Percentiles rank a stretch among this genome's conserved stretches.
phyloP scores from a whole-genome alignment of 306 rosid species.

The Lathyrus oleraceus region DNA sequence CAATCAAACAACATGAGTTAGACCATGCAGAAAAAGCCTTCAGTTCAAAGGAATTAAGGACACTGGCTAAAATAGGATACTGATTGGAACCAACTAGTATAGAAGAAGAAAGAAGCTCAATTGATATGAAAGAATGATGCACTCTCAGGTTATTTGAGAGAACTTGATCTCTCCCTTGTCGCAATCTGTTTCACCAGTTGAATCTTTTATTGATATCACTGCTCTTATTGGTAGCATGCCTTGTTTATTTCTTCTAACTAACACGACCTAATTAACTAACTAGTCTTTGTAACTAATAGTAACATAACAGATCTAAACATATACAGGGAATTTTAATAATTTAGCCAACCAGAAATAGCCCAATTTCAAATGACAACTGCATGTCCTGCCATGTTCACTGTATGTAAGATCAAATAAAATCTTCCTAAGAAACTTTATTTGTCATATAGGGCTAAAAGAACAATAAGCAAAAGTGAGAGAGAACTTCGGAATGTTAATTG shows the following conservation, averaged over 20 bases:
- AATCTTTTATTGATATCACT: not conserved
- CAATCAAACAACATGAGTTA: slow-evolving; percentile 31
- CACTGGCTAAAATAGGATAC: not conserved
- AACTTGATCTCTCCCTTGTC: not conserved
- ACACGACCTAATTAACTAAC: not conserved
- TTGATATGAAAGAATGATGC: not conserved
- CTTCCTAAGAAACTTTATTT: not conserved
- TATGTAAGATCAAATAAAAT: slow-evolving; percentile 18
- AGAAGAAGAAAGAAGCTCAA: not conserved
- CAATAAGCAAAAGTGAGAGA: not conserved
- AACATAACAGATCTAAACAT: not conserved
- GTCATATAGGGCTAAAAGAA: not conserved
- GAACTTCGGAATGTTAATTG: slow-evolving; percentile 18
- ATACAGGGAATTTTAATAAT: slow-evolving; percentile 5
- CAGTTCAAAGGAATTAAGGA: slow-evolving; percentile 21
- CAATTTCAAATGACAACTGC: slow-evolving; percentile 30
- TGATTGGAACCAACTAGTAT: not conserved
- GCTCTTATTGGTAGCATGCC: not conserved
- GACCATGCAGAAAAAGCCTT: slow-evolving; percentile 26
- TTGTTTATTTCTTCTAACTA: not conserved
- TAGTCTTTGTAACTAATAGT: not conserved
- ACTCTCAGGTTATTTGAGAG: not conserved
- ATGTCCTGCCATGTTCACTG: slow-evolving; percentile 2
- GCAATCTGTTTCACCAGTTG: not conserved
- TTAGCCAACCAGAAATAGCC: slow-evolving; percentile 13